A percentile compares a stretch with the other conserved stretches of the same genome.
Conservation (phyloP, 768 basidiomycete genomes). For the Xerocomus potaroensis region DNA sequence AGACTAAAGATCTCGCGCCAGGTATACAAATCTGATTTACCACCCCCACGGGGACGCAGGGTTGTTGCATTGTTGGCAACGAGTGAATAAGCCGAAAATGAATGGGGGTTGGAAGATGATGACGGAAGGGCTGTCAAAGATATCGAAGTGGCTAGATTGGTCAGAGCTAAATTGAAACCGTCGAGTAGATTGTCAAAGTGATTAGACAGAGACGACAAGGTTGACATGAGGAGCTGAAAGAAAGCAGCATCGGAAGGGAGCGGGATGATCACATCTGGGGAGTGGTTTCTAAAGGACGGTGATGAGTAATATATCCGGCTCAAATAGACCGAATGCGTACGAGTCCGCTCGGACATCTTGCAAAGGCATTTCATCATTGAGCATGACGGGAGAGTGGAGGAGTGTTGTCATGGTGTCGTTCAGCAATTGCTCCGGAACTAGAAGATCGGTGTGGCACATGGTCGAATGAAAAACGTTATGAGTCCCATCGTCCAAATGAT, state of each 20-base stretch:
- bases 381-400: neutral
- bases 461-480: neutral
- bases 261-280: constrained; percentile 65
- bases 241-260: constrained; percentile 79
- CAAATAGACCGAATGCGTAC: constrained; percentile 6
- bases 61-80: constrained; percentile 16
- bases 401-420: constrained; percentile 5
- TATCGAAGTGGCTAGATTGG: constrained; percentile 42
- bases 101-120: constrained; percentile 24
- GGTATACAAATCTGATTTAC: constrained; percentile 63
- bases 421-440: constrained; percentile 10
- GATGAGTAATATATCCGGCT: neutral
- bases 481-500: neutral
- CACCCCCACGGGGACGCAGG: constrained; percentile 37
- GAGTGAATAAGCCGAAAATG: constrained; percentile 34
- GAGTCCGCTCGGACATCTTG: neutral
- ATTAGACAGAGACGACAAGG: constrained; percentile 50
- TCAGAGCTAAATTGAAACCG: constrained; percentile 45
- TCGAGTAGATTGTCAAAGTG: constrained; percentile 49
- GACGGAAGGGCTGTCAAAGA: constrained; percentile 32
- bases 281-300: neutral
- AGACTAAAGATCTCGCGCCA: constrained; percentile 91
- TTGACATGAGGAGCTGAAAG: constrained; percentile 65
- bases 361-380: neutral
- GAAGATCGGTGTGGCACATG: constrained; percentile 10